Conservation (phyloP, 164 flowering plant species). For the Chloranthus sessilifolius region DNA sequence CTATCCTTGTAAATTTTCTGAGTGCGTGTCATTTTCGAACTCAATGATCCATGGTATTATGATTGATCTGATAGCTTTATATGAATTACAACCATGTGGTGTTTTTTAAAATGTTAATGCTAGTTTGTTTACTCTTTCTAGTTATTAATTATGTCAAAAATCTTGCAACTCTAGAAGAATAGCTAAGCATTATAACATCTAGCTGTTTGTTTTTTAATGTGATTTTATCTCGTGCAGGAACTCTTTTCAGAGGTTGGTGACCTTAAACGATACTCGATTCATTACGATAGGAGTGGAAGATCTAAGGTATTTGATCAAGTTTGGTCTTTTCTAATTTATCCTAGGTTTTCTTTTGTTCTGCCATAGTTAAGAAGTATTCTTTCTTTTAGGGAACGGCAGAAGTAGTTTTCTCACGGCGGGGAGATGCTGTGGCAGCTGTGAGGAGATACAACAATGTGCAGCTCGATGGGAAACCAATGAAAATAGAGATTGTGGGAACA, state of each 20-base stretch:
- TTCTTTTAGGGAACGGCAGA: conserved; percentile 76
- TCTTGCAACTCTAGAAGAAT: too few relatives aligned
- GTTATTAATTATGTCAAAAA: too few relatives aligned
- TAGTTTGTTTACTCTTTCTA: too few relatives aligned
- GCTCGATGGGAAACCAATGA: conserved; percentile 98
- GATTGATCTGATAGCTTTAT: too few relatives aligned
- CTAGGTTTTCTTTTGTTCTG: conserved; percentile 12
- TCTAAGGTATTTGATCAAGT: conserved; percentile 67
- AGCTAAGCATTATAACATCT: too few relatives aligned
- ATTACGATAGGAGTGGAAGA: conserved; percentile 92
- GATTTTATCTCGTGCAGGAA: conserved; percentile 42
- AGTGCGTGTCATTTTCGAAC: too few relatives aligned
- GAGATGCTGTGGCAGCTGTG: conserved; percentile 72
- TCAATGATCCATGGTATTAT: too few relatives aligned
- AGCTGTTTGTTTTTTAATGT: conserved; percentile 10
- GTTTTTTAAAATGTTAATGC: too few relatives aligned
- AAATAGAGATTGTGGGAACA: conserved; percentile 85
- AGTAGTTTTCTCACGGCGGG: conserved; percentile 58
- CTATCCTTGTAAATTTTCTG: too few relatives aligned
- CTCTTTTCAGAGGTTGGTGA: conserved; percentile 91
- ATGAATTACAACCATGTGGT: too few relatives aligned
- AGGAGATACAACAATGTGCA: conserved; percentile 93
- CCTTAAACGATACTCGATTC: conserved; percentile 60
- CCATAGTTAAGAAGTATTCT: conserved; percentile 21
- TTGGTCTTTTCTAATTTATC: conserved; percentile 16